These are phyloP conservation scores for Emydomyces testavorans DNA, from an alignment of 2,329 filamentous ascomycete species.

Conservation along the genomic window DNA sequence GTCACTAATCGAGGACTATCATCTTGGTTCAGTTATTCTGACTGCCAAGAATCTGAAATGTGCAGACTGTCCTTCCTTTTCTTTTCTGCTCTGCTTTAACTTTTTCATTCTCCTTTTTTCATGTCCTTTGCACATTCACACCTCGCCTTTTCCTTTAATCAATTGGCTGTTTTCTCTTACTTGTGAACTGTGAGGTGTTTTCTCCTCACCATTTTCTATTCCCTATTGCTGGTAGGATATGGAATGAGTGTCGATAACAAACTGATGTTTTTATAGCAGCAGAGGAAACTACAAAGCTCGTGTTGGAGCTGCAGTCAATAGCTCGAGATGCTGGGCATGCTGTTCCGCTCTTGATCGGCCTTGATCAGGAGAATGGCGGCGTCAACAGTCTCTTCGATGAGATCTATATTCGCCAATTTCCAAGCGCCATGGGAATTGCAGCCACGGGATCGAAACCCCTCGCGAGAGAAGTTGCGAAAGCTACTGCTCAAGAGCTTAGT, in stretches of 20 bases:
- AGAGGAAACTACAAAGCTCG: slow-evolving; percentile 74
- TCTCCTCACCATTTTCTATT: too few species aligned
- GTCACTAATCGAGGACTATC: slow-evolving; percentile 52
- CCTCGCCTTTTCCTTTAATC: neutral
- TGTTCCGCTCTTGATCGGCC: slow-evolving; percentile 74
- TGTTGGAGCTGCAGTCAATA: slow-evolving; percentile 84
- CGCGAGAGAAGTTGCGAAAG: slow-evolving; percentile 81
- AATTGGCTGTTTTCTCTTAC: too few species aligned
- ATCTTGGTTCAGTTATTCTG: slow-evolving; percentile 71
- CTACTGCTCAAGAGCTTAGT: slow-evolving; percentile 81
- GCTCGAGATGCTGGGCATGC: slow-evolving; percentile 83
- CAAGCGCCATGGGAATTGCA: slow-evolving; percentile 93
- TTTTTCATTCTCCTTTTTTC: neutral
- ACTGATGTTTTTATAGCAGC: slow-evolving; percentile 53
- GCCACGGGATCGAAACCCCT: slow-evolving; percentile 76
- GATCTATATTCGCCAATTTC: slow-evolving; percentile 90
- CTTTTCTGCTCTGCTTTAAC: neutral
- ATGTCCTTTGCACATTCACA: neutral
- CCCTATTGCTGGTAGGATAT: slow-evolving; percentile 7
- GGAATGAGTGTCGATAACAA: slow-evolving; percentile 8
- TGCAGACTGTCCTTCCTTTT: slow-evolving; percentile 25
- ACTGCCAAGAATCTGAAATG: slow-evolving; percentile 57
- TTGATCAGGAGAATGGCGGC: slow-evolving; percentile 96
- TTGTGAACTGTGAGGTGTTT: too few species aligned
- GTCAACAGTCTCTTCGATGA: slow-evolving; percentile 96